Evolutionary conservation across 2,329 filamentous ascomycete genomes (phyloP).

Genomic region (Drechslerella dactyloides): DNA sequence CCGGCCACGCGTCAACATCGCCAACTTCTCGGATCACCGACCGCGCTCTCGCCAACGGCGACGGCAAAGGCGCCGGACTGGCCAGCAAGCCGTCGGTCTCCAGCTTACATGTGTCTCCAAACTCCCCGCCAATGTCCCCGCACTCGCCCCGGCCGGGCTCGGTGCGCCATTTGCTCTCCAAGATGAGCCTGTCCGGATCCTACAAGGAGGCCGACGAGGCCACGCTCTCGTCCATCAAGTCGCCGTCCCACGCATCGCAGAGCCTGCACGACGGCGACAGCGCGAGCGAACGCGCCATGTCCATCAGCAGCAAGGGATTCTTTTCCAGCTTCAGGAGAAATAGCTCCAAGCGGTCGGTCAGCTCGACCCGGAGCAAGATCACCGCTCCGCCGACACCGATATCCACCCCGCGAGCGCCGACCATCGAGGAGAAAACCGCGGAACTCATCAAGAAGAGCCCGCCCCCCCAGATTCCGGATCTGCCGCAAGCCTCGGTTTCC

Average conservation of each 20-base stretch:
- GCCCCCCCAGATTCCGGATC: constrained; percentile 42
- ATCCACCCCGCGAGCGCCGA: constrained; percentile 24
- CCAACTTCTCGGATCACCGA: not conserved
- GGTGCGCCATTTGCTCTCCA: constrained; percentile 42
- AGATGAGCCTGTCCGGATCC: constrained; percentile 48
- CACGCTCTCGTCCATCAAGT: constrained; percentile 45
- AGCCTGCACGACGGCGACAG: constrained; percentile 33
- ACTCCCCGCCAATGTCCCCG: constrained; percentile 48
- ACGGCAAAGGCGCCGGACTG: constrained; percentile 21
- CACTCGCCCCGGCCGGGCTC: constrained; percentile 43
- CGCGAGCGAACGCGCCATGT: constrained; percentile 35
- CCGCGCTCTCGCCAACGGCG: not conserved
- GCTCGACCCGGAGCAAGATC: constrained; percentile 24
- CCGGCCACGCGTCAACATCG: not conserved
- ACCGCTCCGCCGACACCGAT: constrained; percentile 26
- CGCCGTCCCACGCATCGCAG: constrained; percentile 25
- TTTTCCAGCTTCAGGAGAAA: constrained; percentile 50
- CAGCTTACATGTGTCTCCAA: constrained; percentile 44
- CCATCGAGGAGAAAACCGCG: constrained; percentile 37
- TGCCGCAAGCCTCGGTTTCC: constrained; percentile 34
- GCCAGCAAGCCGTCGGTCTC: constrained; percentile 40
- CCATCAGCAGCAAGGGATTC: constrained; percentile 42
- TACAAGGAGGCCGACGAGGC: constrained; percentile 50
- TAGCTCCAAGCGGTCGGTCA: constrained; percentile 48
- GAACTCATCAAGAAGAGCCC: constrained; percentile 42